Conservation (phyloP, 495 filamentous ascomycete species). For the Aspergillus coremiiformis region DNA sequence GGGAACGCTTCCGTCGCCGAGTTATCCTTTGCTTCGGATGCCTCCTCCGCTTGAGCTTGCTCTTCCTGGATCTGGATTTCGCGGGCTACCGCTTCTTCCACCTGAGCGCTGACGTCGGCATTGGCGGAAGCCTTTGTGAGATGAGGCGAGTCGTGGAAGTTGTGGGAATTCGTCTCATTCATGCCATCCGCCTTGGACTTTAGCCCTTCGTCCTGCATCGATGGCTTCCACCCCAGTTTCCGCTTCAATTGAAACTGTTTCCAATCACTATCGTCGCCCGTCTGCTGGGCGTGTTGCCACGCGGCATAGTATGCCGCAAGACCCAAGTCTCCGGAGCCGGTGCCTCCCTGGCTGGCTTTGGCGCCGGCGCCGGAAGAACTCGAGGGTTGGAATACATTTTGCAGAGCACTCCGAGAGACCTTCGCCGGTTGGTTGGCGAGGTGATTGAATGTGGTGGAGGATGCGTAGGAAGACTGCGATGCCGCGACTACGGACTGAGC, state of each 20-base stretch:
- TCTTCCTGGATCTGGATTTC: slow-evolving; percentile 50
- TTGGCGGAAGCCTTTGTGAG: slow-evolving; percentile 52
- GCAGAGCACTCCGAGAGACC: slow-evolving; percentile 58
- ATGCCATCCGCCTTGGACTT: slow-evolving; percentile 30
- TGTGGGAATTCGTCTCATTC: slow-evolving; percentile 10
- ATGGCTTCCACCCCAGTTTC: slow-evolving; percentile 78
- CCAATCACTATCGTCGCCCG: slow-evolving; percentile 71
- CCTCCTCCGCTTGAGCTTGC: slow-evolving; percentile 38
- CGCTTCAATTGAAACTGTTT: slow-evolving; percentile 82
- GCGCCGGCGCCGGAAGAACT: slow-evolving; percentile 37
- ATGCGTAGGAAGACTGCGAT: slow-evolving; percentile 82
- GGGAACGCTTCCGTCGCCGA: slow-evolving; percentile 26
- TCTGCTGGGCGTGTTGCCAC: slow-evolving; percentile 70
- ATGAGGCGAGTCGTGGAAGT: slow-evolving; percentile 32
- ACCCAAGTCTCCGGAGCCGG: slow-evolving; percentile 45
- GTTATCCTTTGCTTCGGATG: slow-evolving; percentile 26
- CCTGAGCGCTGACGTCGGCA: slow-evolving; percentile 48
- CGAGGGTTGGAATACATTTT: slow-evolving; percentile 65
- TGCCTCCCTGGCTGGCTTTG: slow-evolving; percentile 37
- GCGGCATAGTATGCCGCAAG: slow-evolving; percentile 85
- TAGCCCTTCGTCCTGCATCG: slow-evolving; percentile 43
- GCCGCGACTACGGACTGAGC: slow-evolving; percentile 95
- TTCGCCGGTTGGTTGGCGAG: slow-evolving; percentile 46
- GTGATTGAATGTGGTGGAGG: slow-evolving; percentile 52
- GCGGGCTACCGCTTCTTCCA: slow-evolving; percentile 58